phyloP scores from a whole-genome alignment of 2,329 filamentous ascomycete species.

The Pseudogymnoascus sp. region DNA sequence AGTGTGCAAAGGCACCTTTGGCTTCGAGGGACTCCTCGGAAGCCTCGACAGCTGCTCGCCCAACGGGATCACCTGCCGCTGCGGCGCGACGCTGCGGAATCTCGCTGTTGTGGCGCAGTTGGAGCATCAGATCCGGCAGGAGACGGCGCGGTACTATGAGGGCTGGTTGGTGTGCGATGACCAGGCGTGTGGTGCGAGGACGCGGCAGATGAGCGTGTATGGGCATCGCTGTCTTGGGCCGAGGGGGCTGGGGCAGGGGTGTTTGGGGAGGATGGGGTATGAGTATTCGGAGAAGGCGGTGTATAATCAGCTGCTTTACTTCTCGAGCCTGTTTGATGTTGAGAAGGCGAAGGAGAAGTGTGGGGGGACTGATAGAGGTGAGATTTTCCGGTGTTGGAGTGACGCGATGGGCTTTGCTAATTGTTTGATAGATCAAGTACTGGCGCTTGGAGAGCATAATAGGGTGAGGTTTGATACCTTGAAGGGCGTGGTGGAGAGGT shows the following conservation, averaged over 20 bases:
- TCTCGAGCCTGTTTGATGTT: constrained; percentile 77
- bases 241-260: constrained; percentile 75
- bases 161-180: constrained; percentile 90
- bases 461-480: constrained; percentile 68
- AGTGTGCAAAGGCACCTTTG: constrained; percentile 62
- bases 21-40: constrained; percentile 67
- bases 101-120: constrained; percentile 79
- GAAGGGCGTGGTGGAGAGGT: constrained; percentile 70
- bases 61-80: constrained; percentile 66
- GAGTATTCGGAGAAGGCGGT: constrained; percentile 83
- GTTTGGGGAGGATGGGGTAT: constrained; percentile 79
- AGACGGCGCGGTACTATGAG: constrained; percentile 83
- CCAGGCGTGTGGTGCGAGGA: constrained; percentile 75
- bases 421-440: constrained; percentile 38
- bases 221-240: constrained; percentile 85
- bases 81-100: constrained; percentile 60
- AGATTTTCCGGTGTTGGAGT: constrained; percentile 3
- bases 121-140: constrained; percentile 71
- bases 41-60: constrained; percentile 58
- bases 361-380: constrained; percentile 39
- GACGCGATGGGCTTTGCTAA: constrained; percentile 17
- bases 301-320: constrained; percentile 92
- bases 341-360: constrained; percentile 63
- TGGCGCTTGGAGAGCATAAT: constrained; percentile 75
- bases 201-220: constrained; percentile 88